A percentile compares a stretch with the other conserved stretches of the same genome.
Conservation (phyloP, 805 yeast genomes). For the Ogataea dorogensis region DNA sequence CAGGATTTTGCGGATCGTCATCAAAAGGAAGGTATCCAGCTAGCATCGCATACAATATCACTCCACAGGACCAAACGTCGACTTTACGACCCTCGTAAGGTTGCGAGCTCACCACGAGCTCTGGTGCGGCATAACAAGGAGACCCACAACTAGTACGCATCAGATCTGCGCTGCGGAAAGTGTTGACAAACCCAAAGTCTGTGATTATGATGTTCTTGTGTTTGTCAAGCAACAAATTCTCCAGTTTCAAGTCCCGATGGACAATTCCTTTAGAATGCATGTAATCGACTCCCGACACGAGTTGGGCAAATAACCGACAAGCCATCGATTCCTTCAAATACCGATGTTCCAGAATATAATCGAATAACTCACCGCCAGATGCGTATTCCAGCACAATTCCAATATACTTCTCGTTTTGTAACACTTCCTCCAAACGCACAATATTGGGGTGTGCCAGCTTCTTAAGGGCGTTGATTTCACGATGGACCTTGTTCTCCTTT, state of each 20-base stretch:
- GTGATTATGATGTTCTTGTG: conserved; percentile 83
- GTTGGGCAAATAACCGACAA: conserved; percentile 84
- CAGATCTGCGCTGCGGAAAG: conserved; percentile 67
- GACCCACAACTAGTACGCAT: conserved; percentile 97
- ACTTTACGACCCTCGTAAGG: conserved; percentile 92
- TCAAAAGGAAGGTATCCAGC: conserved; percentile 97
- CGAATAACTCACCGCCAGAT: conserved; percentile 95
- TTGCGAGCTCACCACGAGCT: conserved; percentile 79
- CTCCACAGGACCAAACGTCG: conserved; percentile 97
- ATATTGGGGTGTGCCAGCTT: conserved; percentile 90
- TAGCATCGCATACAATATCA: conserved; percentile 91
- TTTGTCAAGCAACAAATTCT: conserved; percentile 74
- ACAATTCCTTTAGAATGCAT: conserved; percentile 78
- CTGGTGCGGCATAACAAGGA: conserved; percentile 99
- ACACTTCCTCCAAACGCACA: conserved; percentile 85
- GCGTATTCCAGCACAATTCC: conserved; percentile 97
- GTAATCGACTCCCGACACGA: conserved; percentile 91
- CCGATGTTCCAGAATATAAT: conserved; percentile 82
- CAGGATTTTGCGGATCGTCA: conserved; percentile 95
- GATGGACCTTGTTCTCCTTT: conserved; percentile 81
- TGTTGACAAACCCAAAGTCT: conserved; percentile 94
- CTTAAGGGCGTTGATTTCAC: conserved; percentile 90
- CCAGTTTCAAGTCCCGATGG: conserved; percentile 75
- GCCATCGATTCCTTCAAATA: conserved; percentile 85
- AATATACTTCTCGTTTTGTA: conserved; percentile 90